Base-by-base conservation (phyloP, 805 yeast species). In the Wickerhamomyces canadensis region DNA sequence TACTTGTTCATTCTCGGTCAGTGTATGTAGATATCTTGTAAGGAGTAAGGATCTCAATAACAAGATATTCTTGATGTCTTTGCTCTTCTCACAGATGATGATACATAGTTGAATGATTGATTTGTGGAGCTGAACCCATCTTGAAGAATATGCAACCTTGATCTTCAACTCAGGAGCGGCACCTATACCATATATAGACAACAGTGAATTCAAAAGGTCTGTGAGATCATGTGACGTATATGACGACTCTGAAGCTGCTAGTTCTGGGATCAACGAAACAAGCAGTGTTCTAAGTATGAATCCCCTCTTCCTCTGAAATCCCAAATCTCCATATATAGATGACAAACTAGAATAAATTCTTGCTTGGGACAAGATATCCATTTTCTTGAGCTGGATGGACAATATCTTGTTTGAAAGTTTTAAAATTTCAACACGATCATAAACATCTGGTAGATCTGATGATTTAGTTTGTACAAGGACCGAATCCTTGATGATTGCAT, bases 281-380 rank as follows among this genome's bases (percentile, higher is more conserved):
- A 89, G 59, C 22, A 88, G 59, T n/a, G 78, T 73, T 31, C 88
- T 70, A 4, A 87, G 58, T 27, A 84, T 69, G 43, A 89, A 77
- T 0, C 84, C 76, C 45, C 78, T 70, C 49, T 88, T 89, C 43
- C 97, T 67, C 10, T 53, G 38, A 51, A 83, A 68, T 1, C 78
- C 78, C 33, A 87, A 64, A 22, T 70, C 73, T 3, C 74, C 66
- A 55, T 80, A 87, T 1, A 85, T 61, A 3, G 76, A 54, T 0
- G 93, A 82, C 43, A 89, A 60, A 0, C 83, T 70, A 16, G 80
- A 70, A 54, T 82, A 80, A 0, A 88, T 69, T 30, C 74, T 64
- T 38, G 80, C 69, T 50, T 81, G 88, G 6, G 78, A 73, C 9
- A 61, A 50, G 2, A 74, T 45, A 11, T 70, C 63, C 56, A 81